Evolutionary conservation across 169 alveolate species (phyloP), one percentile per base, ranked within the genome.

Genomic region (Neospora caninum): DNA sequence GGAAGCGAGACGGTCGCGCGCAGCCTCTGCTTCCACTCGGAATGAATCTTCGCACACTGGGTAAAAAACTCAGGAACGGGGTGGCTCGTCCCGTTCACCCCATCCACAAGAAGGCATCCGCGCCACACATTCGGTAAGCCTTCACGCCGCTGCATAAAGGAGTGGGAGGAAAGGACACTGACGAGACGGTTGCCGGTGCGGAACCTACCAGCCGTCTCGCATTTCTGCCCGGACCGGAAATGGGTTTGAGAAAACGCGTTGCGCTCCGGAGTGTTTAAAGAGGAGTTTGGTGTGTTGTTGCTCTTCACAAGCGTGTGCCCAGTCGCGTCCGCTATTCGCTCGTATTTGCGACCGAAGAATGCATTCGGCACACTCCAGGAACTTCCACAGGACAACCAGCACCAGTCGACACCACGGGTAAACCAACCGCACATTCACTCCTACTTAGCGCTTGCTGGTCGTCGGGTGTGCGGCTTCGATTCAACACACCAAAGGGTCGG

Each of bases 381-480:
- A 64, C 73, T 64, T 9, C 73, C 73, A 64, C 73, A 64, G 73
- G 73, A 64, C 73, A 64, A 64, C 73, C 73, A 64, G 73, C 73
- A 27, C 7, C 64, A 53, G 64, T 18, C 64, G 64, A 53, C 18
- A 53, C 64, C 64, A 53, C 64, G 64, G n/a, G 1, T 7, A 22
- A 64, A 4, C 73, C 73, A 22, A 22, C 73, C n/a, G 13, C 4
- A 64, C 73, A 64, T 0, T 64, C n/a, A 22, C 73, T 64, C 73
- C 4, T 53, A 10, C 64, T 22, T 64, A 22, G n/a, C 73, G 73
- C 73, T 64, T 7, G 73, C 73, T 27, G 73, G n/a, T 64, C 64
- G 64, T 53, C n/a, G 73, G 73, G n/a, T 64, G 73, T 64, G 73
- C 73, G 64, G 64, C 27, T 10, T 7, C 64, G 18, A 10, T 18